Base-by-base conservation (phyloP, 1,139 yeast genomes). In the Kazachstania sp. region DNA sequence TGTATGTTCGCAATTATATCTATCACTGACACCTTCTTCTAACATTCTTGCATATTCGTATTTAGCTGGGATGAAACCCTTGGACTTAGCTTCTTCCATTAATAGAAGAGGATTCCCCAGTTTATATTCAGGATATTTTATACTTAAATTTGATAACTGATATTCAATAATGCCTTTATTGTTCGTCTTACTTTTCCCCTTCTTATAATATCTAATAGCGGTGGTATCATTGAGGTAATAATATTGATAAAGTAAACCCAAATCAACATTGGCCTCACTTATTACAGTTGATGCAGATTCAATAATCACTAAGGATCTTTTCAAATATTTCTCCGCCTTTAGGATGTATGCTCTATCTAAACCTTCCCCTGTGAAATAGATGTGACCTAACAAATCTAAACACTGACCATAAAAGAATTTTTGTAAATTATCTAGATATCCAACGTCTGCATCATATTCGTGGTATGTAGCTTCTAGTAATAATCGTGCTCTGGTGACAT, bases 301-400 rank as follows among this genome's bases (percentile, higher is more conserved):
- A 8, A 66, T 58, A 13, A 74, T 57, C 6, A 53, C 50, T 4
- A 65, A 47, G 0, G 83, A 71, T n/a, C 61, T 54, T 3, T 64
- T 52, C 38, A 81, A 67, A 68, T 77, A 73, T 3, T 65, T 51
- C 23, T 64, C 55, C 0, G 95, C 95, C 47, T 59, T 55, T 0
- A 59, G 57, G 41, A 68, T 65, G 61, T 85, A 68, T 37, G 57
- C 53, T 6, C 67, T 65, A 2, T 65, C 69, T 0, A 71, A 71
- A 0, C 94, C 95, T 51, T 81, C 85, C 0, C 96, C 97, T 9
- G 81, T 71, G 43, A 86, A 68, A 56, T 79, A 78, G 76, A 87
- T 75, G 45, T 77, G 82, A 0, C 92, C 97, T 39, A 86, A 61
- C 40, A 77, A 63, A 4, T 77, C 70, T 4, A 75, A 65, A 49